Conservation (phyloP, 2,329 filamentous ascomycete genomes). For the Nemania sp. region DNA sequence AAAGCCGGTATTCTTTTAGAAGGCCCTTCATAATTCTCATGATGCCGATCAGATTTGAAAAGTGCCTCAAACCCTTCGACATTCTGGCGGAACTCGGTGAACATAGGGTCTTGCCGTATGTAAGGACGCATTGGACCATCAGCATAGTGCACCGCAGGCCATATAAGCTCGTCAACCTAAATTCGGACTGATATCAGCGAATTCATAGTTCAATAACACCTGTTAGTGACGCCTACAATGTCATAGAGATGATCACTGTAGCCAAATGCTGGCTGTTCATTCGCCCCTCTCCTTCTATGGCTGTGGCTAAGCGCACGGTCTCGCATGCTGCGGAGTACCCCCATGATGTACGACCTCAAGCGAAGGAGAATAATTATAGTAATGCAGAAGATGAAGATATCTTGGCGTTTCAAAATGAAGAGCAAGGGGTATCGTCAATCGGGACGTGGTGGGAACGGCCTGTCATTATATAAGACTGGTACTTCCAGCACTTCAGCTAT, state of each 20-base stretch:
- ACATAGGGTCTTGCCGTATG: not conserved
- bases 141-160: slow-evolving; percentile 6
- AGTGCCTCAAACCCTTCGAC: slow-evolving; percentile 9
- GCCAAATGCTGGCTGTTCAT: not conserved
- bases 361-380: not conserved
- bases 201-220: not conserved
- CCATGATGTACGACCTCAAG: not conserved
- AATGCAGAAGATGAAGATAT: not conserved
- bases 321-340: not conserved
- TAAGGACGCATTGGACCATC: slow-evolving; percentile 9
- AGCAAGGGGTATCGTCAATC: not conserved
- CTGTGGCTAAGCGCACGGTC: not conserved
- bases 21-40: not conserved
- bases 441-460: not conserved
- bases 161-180: not conserved
- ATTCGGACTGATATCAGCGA: not conserved
- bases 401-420: not conserved
- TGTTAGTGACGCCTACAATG: not conserved
- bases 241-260: not conserved
- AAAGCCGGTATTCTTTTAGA: not conserved
- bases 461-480: not conserved
- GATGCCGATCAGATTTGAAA: not conserved
- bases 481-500: not conserved
- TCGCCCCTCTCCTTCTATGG: not conserved
- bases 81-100: slow-evolving; percentile 2